Evolutionary conservation across 2,329 filamentous ascomycete species (phyloP).

Genomic region (Ambrosiella cleistominuta): DNA sequence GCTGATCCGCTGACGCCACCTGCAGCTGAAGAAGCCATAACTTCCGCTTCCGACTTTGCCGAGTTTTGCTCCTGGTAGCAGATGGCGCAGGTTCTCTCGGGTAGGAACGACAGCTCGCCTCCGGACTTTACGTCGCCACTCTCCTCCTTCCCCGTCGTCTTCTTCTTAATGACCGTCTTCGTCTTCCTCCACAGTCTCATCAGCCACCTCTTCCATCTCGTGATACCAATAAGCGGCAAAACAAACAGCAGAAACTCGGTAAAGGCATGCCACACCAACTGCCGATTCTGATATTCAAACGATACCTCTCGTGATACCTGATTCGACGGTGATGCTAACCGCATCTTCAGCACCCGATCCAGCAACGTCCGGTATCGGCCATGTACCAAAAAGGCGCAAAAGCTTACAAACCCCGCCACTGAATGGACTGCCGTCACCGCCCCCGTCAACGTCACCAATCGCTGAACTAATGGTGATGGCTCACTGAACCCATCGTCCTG

Average conservation of each 20-base stretch:
- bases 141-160: slow-evolving; percentile 16
- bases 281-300: slow-evolving; percentile 93
- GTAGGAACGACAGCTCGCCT: slow-evolving; percentile 70
- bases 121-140: slow-evolving; percentile 27
- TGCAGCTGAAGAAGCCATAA: slow-evolving; percentile 51
- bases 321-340: slow-evolving; percentile 67
- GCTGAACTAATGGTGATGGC: slow-evolving; percentile 30
- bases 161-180: slow-evolving; percentile 38
- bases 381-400: slow-evolving; percentile 78
- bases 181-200: slow-evolving; percentile 69
- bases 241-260: slow-evolving; percentile 97
- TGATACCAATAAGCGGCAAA: slow-evolving; percentile 88
- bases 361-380: slow-evolving; percentile 81
- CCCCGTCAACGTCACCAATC: slow-evolving; percentile 53
- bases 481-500: slow-evolving; percentile 59
- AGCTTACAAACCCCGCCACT: slow-evolving; percentile 64
- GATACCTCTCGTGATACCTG: slow-evolving; percentile 83
- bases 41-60: slow-evolving; percentile 51
- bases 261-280: slow-evolving; percentile 98
- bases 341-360: slow-evolving; percentile 67
- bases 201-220: slow-evolving; percentile 84
- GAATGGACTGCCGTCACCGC: slow-evolving; percentile 58
- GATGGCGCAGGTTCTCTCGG: slow-evolving; percentile 87
- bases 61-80: slow-evolving; percentile 91
- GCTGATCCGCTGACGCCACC: slow-evolving; percentile 73